Base-by-base conservation (phyloP, 2,329 filamentous ascomycete species). In the Colletotrichum aenigma region DNA sequence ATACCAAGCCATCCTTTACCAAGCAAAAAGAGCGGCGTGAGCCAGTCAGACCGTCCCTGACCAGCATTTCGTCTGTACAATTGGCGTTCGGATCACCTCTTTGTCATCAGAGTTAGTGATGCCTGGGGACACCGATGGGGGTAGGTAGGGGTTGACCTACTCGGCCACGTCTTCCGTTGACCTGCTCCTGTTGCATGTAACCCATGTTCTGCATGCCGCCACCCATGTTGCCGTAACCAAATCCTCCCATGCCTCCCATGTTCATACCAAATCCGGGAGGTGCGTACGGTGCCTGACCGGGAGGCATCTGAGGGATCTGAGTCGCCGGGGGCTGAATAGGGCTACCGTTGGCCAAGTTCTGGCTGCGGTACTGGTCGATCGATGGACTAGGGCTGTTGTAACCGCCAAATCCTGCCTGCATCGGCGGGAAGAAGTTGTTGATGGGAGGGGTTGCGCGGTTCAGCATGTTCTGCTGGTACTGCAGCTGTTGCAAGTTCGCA, bases 401-500 rank as follows among this genome's bases (percentile, higher is more conserved):
- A n/a, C 85, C 87, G n/a, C 85, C 86, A 79, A 89, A 92, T 1
- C 89, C 89, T 48, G 88, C 85, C 81, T 89, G 90, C 87, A 93
- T 89, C 9, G 85, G 82, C 6, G 89, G 87, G 80, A 89, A 93
- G 82, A 87, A 92, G 81, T 89, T 91, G 80, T 86, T 89, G 85
- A 92, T 88, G 12, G 88, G 88, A 15, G 90, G 89, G 3, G 85
- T 84, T 10, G 86, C 88, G 21, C 91, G 87, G 62, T 86, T 86
- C 82, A 93, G 87, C 85, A 92, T 87, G 79, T 82, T 87, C 80
- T 92, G 91, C 81, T 92, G 91, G 80, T 90, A 92, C 77, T 91
- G 90, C 78, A 92, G 81, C 78, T 89, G 90, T 80, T 90, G 88
- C 75, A 92, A 82, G 78, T 85, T 87, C 77, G 88, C 87, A 60